Percentiles rank a stretch among this genome's conserved stretches.
phyloP scores from a whole-genome alignment of 2,329 filamentous ascomycete species.

The Phialophora expanda region DNA sequence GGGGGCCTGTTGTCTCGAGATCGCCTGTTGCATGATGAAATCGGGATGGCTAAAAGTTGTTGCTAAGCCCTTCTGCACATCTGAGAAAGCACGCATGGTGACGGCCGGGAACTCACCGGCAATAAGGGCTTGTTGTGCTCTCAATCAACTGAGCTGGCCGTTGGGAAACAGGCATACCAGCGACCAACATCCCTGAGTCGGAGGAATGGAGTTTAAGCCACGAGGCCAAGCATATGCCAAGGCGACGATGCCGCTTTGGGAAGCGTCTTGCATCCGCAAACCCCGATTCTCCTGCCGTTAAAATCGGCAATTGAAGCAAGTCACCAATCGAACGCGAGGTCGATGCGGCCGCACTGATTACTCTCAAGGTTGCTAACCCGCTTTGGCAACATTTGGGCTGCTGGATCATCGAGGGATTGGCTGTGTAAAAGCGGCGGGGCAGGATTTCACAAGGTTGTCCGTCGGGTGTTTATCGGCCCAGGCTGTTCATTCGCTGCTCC shows the following conservation, averaged over 20 bases:
- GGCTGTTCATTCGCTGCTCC: not conserved
- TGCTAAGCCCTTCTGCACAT: slow-evolving; percentile 1
- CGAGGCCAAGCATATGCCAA: not conserved
- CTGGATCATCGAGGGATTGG: not conserved
- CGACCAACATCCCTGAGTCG: not conserved
- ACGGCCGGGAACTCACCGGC: not conserved
- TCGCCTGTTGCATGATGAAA: not conserved
- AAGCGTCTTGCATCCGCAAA: slow-evolving; percentile 14
- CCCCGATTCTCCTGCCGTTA: slow-evolving; percentile 2
- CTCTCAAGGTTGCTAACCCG: not conserved
- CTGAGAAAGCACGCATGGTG: not conserved
- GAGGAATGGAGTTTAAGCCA: slow-evolving; percentile 4
- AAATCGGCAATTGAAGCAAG: not conserved
- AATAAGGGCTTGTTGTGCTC: not conserved
- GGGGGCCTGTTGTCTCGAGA: not conserved
- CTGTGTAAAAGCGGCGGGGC: not conserved
- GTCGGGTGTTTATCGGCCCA: not conserved
- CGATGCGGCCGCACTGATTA: not conserved
- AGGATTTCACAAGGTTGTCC: not conserved
- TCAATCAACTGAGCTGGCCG: not conserved
- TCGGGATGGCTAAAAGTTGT: not conserved
- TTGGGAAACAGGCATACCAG: not conserved
- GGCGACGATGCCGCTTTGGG: not conserved
- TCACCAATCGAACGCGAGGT: not conserved
- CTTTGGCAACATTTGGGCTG: not conserved